Base-by-base conservation (phyloP, 1,284 basidiomycete genomes). In the Chiua sp. region DNA sequence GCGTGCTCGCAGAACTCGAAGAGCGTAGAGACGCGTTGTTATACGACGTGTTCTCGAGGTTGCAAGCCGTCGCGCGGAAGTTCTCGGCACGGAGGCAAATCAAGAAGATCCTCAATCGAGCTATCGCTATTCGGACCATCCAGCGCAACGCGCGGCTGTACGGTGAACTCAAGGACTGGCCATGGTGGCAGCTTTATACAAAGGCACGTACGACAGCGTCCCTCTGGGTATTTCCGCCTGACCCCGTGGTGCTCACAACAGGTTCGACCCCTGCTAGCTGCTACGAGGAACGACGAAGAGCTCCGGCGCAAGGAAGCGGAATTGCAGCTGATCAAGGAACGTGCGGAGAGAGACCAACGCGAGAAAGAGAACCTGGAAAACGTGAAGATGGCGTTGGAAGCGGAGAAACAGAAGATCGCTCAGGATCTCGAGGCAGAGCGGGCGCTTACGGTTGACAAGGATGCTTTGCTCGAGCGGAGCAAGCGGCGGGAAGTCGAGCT, bases 151-250 rank as follows among this genome's bases (percentile, higher is more conserved):
- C 97, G 3, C 82, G 94, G 15, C 85, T 98, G 16, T 99, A 99
- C 71, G 89, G 90, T 28, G 87, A 94, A 58, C 81, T 98, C 16
- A 83, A 90, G 53, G 93, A 97, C 60, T 99, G 97, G 98, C 96
- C 98, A 2, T 99, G 98, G 98, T 99, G 98, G 98, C 93, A 96
- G 65, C 83, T 99, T 20, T 99, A 98, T 75, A 96, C 93, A 20
- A 98, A 96, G 84, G 87, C 87, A 63, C 66, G 64, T 55, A 22
- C 20, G 30, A 30, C 4, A 32, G 18, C 32, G 56, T 49, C 28
- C 47, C 55, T 48, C 28, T 0, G 12, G 35, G 16, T 4, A 42
- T 33, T 52, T n/a, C 22, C 37, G 55, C 20, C 51, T 68, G 47
- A 48, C 46, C 3, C 49, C 30, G 52, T 63, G 26, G 49, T n/a